Evolutionary conservation across 2,329 filamentous ascomycete genomes (phyloP), one percentile per base, ranked within the genome.

Genomic region (Cordyceps tenuipes): DNA sequence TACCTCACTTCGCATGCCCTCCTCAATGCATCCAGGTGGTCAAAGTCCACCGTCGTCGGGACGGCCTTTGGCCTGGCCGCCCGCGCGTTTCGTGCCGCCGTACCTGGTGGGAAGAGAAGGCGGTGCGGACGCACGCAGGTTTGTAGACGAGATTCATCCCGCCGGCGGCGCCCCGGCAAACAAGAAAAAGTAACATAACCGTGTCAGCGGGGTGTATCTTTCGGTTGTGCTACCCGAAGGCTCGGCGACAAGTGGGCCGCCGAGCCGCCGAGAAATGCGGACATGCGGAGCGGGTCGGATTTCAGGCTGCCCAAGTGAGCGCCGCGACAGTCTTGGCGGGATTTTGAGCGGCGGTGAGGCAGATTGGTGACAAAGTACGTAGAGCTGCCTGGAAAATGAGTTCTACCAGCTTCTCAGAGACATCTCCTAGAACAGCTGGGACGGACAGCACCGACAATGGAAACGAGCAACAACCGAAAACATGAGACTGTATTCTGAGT

Each of bases 1-100:
- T 69, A 70, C 5, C 79, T 73, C 64, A 73, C 69, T 9, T 73
- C 70, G 58, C 76, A 78, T 2, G 68, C 76, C 57, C 63, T 64
- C 63, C 72, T 70, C 8, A 82, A 71, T 2, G 67, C 72, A 10
- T 76, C 71, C 12, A 81, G 62, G 61, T 83, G 74, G 6, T 70
- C 67, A 31, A 82, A 63, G 9, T 74, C 63, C 8, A 76, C 77
- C 0, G 70, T 70, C 2, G 70, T 75, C 10, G 73, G 72, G 12
- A 82, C 72, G 0, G 73, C 66, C 64, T n/a, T 68, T 78, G 36
- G 81, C 66, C 63, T 76, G 77, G 0, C 75, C 75, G 0, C 73
- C 74, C 1, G 10, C 34, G 34, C 34, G n/a, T n/a, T n/a, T n/a
- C n/a, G n/a, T n/a, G n/a, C n/a, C n/a, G n/a, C n/a, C n/a, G n/a